Base-by-base conservation (phyloP, 371 early-diverging fungal species). In the Mortierella sp. region DNA sequence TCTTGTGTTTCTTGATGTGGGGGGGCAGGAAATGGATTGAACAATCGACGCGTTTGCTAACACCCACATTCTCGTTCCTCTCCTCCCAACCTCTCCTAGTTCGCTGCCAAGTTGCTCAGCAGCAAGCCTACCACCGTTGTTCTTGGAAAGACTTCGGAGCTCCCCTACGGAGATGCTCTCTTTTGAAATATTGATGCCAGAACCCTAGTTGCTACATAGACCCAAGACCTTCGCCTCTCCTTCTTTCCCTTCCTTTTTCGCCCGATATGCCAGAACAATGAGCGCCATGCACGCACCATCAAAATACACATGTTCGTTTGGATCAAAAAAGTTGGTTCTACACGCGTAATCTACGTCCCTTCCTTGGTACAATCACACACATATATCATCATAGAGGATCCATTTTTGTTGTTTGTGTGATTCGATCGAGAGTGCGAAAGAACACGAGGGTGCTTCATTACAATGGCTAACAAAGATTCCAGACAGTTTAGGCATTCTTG, bases 121-220 rank as follows among this genome's bases (percentile, higher is more conserved):
- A 81, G 89, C 71, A 93, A 92, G 88, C 88, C 95, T 19, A 90
- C 91, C 50, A 87, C 90, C 52, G 95, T 92, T 52, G 91, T 95
- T 21, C 77, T 90, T 57, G 95, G 95, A 68, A 88, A 93, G 78
- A 79, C 91, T 50, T 82, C 83, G 72, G 81, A 83, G 71, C 89
- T 94, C 41, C 94, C 96, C 66, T 95, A 93, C 80, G 90, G 90
- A 79, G 94, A 94, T 70, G 91, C 94, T 52, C 85, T 95, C 71
- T 85, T 74, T 57, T 74, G 68, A 74, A 48, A 17, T 25, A 57
- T 17, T 17, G 44, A n/a, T 45, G 27, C 54, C 31, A 43, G n/a
- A 40, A 40, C 19, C 41, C 44, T 43, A 54, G 55, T 54, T 55
- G 63, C 63, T 48, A 47, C 54, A 66, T 66, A 66, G 67, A 66